phyloP scores from a whole-genome alignment of 345 rosid genomes.

The Populus nigra region DNA sequence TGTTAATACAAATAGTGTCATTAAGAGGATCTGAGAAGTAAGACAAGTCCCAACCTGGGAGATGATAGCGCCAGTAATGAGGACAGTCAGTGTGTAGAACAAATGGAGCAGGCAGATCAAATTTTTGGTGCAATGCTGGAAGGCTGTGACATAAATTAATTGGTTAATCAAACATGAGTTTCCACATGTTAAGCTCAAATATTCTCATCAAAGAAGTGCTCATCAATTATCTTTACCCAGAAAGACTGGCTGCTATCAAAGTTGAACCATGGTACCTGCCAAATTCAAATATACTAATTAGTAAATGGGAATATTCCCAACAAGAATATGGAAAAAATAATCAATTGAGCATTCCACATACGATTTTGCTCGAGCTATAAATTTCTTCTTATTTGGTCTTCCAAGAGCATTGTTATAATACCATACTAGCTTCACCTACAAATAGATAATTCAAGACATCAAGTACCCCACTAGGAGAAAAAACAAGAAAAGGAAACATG shows the following conservation, averaged over 20 bases:
- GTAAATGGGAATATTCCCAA: constrained; percentile 7
- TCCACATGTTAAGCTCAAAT: constrained; percentile 2
- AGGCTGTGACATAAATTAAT: constrained; percentile 44
- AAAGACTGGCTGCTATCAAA: constrained; percentile 83
- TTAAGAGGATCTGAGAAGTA: not conserved
- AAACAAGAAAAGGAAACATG: not conserved
- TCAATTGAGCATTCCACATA: constrained; percentile 23
- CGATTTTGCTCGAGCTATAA: constrained; percentile 75
- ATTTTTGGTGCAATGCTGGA: constrained; percentile 83
- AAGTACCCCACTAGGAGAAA: not conserved
- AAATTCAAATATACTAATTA: constrained; percentile 19
- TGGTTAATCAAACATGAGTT: constrained; percentile 6
- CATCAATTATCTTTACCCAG: constrained; percentile 56
- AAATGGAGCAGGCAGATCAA: constrained; percentile 96
- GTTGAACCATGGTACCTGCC: constrained; percentile 93
- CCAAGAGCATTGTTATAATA: constrained; percentile 87
- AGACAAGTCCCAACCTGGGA: constrained; percentile 53
- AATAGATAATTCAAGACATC: constrained; percentile 1
- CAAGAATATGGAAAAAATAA: not conserved
- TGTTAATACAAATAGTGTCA: not conserved
- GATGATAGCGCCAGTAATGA: constrained; percentile 97
- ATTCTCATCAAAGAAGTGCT: not conserved
- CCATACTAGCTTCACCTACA: constrained; percentile 90
- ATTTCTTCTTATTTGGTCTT: constrained; percentile 76
- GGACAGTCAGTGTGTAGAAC: constrained; percentile 94